Evolutionary conservation across 805 yeast genomes (phyloP).

Genomic region (Grigorovia transvaalensis): DNA sequence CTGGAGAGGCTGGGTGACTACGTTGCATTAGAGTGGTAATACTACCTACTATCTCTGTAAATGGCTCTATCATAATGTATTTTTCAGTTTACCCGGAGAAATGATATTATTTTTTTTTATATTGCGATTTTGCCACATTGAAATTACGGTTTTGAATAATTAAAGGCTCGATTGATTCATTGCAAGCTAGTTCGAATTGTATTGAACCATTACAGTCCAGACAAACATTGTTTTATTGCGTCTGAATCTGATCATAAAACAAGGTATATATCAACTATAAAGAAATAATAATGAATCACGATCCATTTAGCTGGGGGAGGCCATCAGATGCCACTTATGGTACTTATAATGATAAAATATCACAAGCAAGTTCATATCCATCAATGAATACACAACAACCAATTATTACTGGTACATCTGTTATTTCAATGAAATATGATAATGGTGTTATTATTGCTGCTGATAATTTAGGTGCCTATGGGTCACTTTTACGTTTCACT

Average conservation of each 20-base stretch:
- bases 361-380: constrained; percentile 59
- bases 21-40: neutral
- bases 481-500: constrained; percentile 79
- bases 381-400: constrained; percentile 87
- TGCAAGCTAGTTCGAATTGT: neutral
- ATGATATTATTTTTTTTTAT: neutral
- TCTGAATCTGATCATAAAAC: no score
- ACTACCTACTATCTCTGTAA: no score
- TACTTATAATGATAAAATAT: constrained; percentile 60
- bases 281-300: constrained; percentile 69
- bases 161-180: neutral
- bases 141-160: neutral
- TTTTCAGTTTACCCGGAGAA: neutral
- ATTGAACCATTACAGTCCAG: no score
- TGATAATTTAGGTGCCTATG: constrained; percentile 87
- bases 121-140: neutral
- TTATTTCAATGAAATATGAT: constrained; percentile 78
- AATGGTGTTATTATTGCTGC: constrained; percentile 93
- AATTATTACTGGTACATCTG: constrained; percentile 93
- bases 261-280: no score
- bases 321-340: constrained; percentile 81
- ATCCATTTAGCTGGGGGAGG: constrained; percentile 92
- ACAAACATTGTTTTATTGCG: no score
- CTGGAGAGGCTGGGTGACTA: neutral
- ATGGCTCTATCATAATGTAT: neutral